These are phyloP conservation scores for Ceriops tagal DNA, from an alignment of 345 rosid genomes.

Conservation along the genomic window DNA sequence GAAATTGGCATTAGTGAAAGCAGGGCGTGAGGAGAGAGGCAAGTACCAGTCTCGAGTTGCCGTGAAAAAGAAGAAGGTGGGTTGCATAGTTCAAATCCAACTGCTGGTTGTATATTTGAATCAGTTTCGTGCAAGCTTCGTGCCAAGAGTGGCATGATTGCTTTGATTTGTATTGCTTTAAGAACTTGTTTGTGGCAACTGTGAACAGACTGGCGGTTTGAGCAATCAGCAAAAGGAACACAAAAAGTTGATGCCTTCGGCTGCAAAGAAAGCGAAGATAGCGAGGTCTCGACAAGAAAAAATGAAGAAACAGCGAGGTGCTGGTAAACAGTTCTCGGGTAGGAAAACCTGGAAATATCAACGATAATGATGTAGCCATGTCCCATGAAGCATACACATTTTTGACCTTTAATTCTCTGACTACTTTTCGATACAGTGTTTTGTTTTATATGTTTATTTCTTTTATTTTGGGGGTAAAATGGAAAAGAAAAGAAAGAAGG, in stretches of 20 bases:
- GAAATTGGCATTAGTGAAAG: slow-evolving; percentile 68
- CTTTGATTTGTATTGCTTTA: neutral
- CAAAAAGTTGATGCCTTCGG: slow-evolving; percentile 76
- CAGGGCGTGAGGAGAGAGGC: slow-evolving; percentile 84
- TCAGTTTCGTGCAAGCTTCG: neutral
- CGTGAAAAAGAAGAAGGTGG: slow-evolving; percentile 79
- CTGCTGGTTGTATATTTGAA: neutral
- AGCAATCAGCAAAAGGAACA: slow-evolving; percentile 89
- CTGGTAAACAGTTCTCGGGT: slow-evolving; percentile 79
- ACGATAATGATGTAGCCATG: neutral
- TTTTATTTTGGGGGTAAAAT: neutral
- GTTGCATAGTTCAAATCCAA: neutral
- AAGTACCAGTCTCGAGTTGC: slow-evolving; percentile 70
- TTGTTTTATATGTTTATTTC: neutral
- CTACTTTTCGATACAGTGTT: neutral
- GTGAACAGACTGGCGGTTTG: slow-evolving; percentile 64
- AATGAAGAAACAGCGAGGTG: slow-evolving; percentile 37
- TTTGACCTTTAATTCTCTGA: neutral
- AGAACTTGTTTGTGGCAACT: neutral
- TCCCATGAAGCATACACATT: neutral
- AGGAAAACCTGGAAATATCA: slow-evolving; percentile 81
- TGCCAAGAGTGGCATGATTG: neutral
- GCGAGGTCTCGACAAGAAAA: slow-evolving; percentile 47
- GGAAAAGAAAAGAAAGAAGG: too few species aligned
- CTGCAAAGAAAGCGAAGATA: slow-evolving; percentile 66